Conservation (phyloP, 805 yeast species). For the Saturnispora serradocipensis region DNA sequence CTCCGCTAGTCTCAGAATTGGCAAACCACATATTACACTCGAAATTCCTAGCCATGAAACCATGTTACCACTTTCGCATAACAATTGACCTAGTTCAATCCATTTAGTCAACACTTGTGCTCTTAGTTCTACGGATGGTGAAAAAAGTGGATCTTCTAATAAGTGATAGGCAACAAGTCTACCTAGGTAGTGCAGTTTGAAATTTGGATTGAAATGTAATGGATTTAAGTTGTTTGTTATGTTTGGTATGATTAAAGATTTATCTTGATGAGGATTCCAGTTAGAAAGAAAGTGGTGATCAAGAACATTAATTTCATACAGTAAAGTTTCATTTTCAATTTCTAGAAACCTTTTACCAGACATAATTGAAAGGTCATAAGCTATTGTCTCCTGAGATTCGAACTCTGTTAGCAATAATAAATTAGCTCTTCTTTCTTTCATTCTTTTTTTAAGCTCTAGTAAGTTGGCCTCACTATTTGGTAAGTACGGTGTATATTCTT, state of each 20-base stretch:
- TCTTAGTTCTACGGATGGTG: conserved; percentile 33
- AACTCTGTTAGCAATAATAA: conserved; percentile 31
- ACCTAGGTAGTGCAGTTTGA: conserved; percentile 71
- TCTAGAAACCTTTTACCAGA: conserved; percentile 42
- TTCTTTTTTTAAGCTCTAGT: conserved; percentile 35
- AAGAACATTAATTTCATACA: conserved; percentile 55
- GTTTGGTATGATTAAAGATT: conserved; percentile 37
- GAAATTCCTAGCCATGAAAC: conserved; percentile 91
- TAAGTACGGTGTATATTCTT: neutral
- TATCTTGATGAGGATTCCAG: conserved; percentile 80
- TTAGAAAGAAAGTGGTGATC: conserved; percentile 51
- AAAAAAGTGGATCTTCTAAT: conserved; percentile 39
- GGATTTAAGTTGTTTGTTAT: conserved; percentile 50
- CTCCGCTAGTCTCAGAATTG: conserved; percentile 61
- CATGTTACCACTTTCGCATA: conserved; percentile 83
- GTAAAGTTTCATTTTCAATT: conserved; percentile 43
- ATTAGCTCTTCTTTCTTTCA: conserved; percentile 42
- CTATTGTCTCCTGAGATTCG: conserved; percentile 14
- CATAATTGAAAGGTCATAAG: conserved; percentile 7
- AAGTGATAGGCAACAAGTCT: conserved; percentile 61
- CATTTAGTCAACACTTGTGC: conserved; percentile 68
- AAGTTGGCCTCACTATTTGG: conserved; percentile 2
- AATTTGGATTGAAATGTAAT: conserved; percentile 56
- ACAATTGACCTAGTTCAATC: conserved; percentile 72
- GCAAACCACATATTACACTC: conserved; percentile 70